Base-by-base conservation (phyloP, 768 basidiomycete species). In the Fomitopsis serialis region DNA sequence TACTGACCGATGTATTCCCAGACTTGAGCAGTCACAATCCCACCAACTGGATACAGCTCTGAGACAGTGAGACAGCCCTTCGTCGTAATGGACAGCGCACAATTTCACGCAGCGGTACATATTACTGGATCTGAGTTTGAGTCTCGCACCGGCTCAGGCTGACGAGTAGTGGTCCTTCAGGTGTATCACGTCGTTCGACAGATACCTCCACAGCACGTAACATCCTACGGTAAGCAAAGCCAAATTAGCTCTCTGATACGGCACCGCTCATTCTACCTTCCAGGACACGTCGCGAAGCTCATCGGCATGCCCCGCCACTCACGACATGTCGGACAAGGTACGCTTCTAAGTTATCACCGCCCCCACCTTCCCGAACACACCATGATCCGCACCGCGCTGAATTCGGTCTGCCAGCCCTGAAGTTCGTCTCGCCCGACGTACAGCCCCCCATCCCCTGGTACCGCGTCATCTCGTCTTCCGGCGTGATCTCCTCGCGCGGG, bases 321-420 rank as follows among this genome's bases (percentile, higher is more conserved):
- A 3, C 77, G 90, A 45, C 88, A 89, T 59, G 89, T 92, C 24
- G 90, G 90, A 4, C 87, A 90, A 75, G 89, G 90, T 87, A 56
- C 49, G 71, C 43, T 19, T n/a, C n/a, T n/a, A n/a, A n/a, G n/a
- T n/a, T n/a, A n/a, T n/a, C n/a, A n/a, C n/a, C n/a, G n/a, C n/a
- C 37, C 13, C 19, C 15, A 19, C 13, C 37, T 15, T 40, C 13
- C 15, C 37, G 6, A 15, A 5, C 37, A 8, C 15, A 40, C 37
- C 15, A 32, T 21, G 15, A 15, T 15, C 7, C 48, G 17, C n/a
- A 8, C 24, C 9, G 24, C 21, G 12, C n/a, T n/a, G n/a, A n/a
- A n/a, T n/a, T n/a, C n/a, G n/a, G n/a, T n/a, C n/a, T n/a, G n/a
- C 27, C 55, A 92, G 89, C 90, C n/a, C 75, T 93, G 46, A 92